A percentile compares a stretch with the other conserved stretches of the same genome.
Conservation (phyloP, 192 early-diverging fungal species). For the Podila horticola region DNA sequence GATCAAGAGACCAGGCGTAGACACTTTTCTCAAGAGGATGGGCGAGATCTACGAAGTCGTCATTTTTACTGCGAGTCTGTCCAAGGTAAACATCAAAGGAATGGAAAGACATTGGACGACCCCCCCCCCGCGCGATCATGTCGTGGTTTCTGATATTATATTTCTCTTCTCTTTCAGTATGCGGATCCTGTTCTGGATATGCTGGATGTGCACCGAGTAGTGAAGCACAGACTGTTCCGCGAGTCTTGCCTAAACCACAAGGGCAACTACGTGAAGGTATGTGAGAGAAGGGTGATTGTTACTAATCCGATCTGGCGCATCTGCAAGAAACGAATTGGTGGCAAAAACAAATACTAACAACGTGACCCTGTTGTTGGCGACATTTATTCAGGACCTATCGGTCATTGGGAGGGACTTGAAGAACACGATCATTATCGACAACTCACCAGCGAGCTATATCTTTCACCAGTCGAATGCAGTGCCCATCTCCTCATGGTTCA, state of each 20-base stretch:
- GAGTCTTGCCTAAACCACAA: slow-evolving; percentile 95
- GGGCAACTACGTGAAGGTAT: slow-evolving; percentile 95
- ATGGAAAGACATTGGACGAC: neutral
- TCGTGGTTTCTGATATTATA: neutral
- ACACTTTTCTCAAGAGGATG: slow-evolving; percentile 88
- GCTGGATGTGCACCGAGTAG: slow-evolving; percentile 84
- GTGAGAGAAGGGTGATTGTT: neutral
- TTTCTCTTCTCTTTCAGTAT: slow-evolving; percentile 68
- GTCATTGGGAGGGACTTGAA: slow-evolving; percentile 88
- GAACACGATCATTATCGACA: slow-evolving; percentile 93
- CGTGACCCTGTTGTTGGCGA: neutral
- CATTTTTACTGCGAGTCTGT: slow-evolving; percentile 94
- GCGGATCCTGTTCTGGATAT: slow-evolving; percentile 98
- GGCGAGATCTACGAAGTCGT: slow-evolving; percentile 93
- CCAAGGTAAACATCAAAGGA: slow-evolving; percentile 67
- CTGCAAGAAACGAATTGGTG: neutral
- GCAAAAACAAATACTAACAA: too few species aligned
- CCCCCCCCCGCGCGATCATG: too few species aligned
- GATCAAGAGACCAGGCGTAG: slow-evolving; percentile 95
- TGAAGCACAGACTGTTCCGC: slow-evolving; percentile 95
- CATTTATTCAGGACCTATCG: slow-evolving; percentile 75
- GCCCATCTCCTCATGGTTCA: slow-evolving; percentile 96
- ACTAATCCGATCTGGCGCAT: neutral
- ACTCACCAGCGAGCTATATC: slow-evolving; percentile 94
- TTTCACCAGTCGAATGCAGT: slow-evolving; percentile 98